Base-by-base conservation (phyloP, 2,329 filamentous ascomycete species). In the Fusarium ramigenum region DNA sequence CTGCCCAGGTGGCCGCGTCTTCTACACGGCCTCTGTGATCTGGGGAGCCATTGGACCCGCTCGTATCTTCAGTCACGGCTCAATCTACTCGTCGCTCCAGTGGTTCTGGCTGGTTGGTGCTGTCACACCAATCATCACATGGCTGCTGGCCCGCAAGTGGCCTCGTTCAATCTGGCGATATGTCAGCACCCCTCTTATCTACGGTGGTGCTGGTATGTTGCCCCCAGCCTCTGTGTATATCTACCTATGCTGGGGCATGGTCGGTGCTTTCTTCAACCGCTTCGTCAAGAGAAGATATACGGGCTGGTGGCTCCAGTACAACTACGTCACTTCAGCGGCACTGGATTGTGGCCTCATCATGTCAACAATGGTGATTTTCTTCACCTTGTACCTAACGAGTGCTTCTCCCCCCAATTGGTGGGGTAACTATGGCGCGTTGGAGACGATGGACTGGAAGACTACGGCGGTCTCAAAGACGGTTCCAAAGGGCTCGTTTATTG, bases 231-330 rank as follows among this genome's bases (percentile, higher is more conserved):
- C 91, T 0, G 88, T 91, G 0, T 89, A 92, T 72, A 93, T 90
- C 72, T 94, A 93, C 78, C 87, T 93, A 49, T 88, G 88, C 77
- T 94, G 92, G 92, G 91, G 89, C 8, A 79, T 89, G 32, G 89
- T 92, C 11, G 92, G 92, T 14, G 86, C 88, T 53, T 72, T 91
- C 40, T 94, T 94, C 84, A 93, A 93, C 81, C 91, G 87, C 76
- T 89, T 86, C 75, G 88, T 94, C 78, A 88, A 89, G 78, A 86
- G 90, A 65, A 86, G 88, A 70, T 92, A 87, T 82, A 88, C 86
- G 8, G 92, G 90, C 39, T 94, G 92, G 92, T 94, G 92, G 92
- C 84, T 92, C 80, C 90, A 91, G 80, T 94, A 93, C 83, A 94
- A 94, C 83, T 94, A 94, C 79, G 87, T 93, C 77, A 89, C 91